These are phyloP conservation scores for Aspergillus campestris DNA, from an alignment of 495 filamentous ascomycete genomes.

Conservation along the genomic window DNA sequence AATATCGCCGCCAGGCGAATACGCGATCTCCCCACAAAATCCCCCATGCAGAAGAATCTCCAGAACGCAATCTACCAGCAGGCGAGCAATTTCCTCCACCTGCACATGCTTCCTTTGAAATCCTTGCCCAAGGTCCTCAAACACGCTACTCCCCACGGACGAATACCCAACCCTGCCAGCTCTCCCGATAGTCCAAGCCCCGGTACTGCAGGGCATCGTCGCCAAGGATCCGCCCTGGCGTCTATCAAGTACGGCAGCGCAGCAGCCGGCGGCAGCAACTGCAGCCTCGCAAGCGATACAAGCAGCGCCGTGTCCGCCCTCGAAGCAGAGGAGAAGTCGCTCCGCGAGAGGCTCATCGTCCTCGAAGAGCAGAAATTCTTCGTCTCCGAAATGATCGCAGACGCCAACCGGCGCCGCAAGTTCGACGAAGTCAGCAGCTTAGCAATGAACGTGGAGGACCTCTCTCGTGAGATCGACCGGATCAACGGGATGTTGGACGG, in stretches of 20 bases:
- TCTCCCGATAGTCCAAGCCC: slow-evolving; percentile 23
- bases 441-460: slow-evolving; percentile 72
- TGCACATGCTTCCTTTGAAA: slow-evolving; percentile 90
- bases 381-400: slow-evolving; percentile 78
- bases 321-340: slow-evolving; percentile 78
- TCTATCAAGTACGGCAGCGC: slow-evolving; percentile 49
- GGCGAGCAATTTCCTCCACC: slow-evolving; percentile 74
- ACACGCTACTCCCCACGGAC: slow-evolving; percentile 47
- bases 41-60: slow-evolving; percentile 62
- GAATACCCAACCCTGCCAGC: slow-evolving; percentile 19
- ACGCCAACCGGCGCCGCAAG: slow-evolving; percentile 68
- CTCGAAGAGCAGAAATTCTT: slow-evolving; percentile 93
- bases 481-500: slow-evolving; percentile 44
- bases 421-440: slow-evolving; percentile 86
- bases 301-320: slow-evolving; percentile 60
- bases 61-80: slow-evolving; percentile 82
- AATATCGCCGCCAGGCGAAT: slow-evolving; percentile 77
- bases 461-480: slow-evolving; percentile 72
- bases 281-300: slow-evolving; percentile 51
- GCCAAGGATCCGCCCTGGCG: slow-evolving; percentile 43
- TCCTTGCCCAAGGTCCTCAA: slow-evolving; percentile 75
- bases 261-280: slow-evolving; percentile 43
- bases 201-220: slow-evolving; percentile 26
- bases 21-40: slow-evolving; percentile 64
- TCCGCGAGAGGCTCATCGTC: slow-evolving; percentile 77